phyloP scores from a whole-genome alignment of 805 yeast species.

The Gaillardinia entomophila region DNA sequence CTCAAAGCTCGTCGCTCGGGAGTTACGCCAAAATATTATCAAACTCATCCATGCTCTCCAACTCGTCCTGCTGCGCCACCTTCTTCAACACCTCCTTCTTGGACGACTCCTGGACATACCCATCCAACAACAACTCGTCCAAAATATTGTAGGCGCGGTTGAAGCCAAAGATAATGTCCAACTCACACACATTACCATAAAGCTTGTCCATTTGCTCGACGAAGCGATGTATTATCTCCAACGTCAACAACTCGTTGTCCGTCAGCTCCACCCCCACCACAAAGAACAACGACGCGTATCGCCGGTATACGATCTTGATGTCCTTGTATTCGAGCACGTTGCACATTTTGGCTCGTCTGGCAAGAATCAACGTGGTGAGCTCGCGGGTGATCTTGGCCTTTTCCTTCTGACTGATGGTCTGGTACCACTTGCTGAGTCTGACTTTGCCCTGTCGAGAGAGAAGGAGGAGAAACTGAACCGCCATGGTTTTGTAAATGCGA shows the following conservation, averaged over 20 bases:
- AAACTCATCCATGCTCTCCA: constrained; percentile 71
- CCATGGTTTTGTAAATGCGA: constrained; percentile 38
- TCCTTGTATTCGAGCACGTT: constrained; percentile 84
- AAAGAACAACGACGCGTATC: constrained; percentile 91
- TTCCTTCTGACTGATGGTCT: constrained; percentile 76
- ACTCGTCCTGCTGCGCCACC: constrained; percentile 79
- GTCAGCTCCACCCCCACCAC: constrained; percentile 77
- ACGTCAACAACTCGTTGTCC: constrained; percentile 80
- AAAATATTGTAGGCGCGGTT: constrained; percentile 88
- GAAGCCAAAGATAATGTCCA: constrained; percentile 94
- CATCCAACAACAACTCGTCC: constrained; percentile 87
- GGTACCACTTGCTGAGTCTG: constrained; percentile 90
- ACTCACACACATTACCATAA: constrained; percentile 93
- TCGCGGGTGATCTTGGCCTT: constrained; percentile 80
- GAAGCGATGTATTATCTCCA: constrained; percentile 85
- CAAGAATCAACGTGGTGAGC: constrained; percentile 75
- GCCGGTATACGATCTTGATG: constrained; percentile 78
- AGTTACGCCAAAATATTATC: constrained; percentile 31
- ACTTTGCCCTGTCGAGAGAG: constrained; percentile 95
- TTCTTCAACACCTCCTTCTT: constrained; percentile 71
- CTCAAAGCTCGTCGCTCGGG: too few species aligned
- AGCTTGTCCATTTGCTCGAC: constrained; percentile 96
- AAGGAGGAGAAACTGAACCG: constrained; percentile 71
- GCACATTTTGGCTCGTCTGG: constrained; percentile 92
- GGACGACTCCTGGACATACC: constrained; percentile 79